These are phyloP conservation scores for Quillaja saponaria DNA, from an alignment of 306 rosid genomes.

Conservation along the genomic window DNA sequence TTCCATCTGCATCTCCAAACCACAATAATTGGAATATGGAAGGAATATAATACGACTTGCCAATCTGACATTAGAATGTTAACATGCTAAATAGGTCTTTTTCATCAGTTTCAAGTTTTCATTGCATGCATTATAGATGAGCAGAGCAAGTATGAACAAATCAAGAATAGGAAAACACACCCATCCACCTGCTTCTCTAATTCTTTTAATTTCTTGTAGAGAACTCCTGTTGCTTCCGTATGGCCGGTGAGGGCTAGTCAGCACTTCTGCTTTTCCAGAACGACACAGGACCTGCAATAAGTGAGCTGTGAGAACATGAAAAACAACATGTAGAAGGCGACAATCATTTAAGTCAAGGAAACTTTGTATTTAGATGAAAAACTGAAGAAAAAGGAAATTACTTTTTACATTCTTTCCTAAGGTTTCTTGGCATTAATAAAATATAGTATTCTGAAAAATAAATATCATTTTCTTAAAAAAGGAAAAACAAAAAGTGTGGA, in stretches of 20 bases:
- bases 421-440: conserved; percentile 6
- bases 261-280: conserved; percentile 74
- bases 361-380: conserved; percentile 8
- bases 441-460: conserved; percentile 16
- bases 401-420: conserved; percentile 3
- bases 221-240: conserved; percentile 78
- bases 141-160: conserved; percentile 16
- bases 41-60: conserved; percentile 9
- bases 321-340: neutral
- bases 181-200: conserved; percentile 99
- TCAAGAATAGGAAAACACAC: conserved; percentile 80
- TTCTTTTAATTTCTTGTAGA: conserved; percentile 88
- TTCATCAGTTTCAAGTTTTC: conserved; percentile 9
- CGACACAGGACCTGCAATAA: conserved; percentile 76
- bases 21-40: conserved; percentile 15
- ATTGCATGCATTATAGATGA: conserved; percentile 1
- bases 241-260: conserved; percentile 90
- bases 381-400: conserved; percentile 19
- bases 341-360: conserved; percentile 11
- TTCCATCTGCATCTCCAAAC: conserved; percentile 4
- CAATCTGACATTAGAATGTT: conserved; percentile 1
- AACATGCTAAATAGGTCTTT: conserved; percentile 24
- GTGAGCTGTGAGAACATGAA: conserved; percentile 15
- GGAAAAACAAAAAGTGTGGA: neutral
- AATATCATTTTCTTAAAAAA: conserved; percentile 9